These are phyloP conservation scores for Neofusicoccum laricinum DNA, from an alignment of 2,329 filamentous ascomycete species.

Conservation along the genomic window DNA sequence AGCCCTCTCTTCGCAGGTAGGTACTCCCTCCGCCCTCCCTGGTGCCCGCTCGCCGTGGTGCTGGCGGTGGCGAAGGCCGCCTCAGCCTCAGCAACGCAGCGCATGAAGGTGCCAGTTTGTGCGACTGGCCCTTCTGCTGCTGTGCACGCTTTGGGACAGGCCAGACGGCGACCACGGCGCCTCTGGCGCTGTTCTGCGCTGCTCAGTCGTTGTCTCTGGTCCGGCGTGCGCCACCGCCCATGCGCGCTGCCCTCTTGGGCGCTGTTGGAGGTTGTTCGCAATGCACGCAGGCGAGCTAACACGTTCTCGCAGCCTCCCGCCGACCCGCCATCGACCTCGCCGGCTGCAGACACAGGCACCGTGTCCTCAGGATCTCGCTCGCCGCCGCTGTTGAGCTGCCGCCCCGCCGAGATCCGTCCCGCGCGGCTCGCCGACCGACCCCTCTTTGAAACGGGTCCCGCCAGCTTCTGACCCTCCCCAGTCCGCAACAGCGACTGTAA, in stretches of 20 bases:
- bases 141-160: slow-evolving; percentile 20
- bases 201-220: slow-evolving; percentile 20
- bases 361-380: background rate
- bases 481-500: slow-evolving; percentile 2
- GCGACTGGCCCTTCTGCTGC: slow-evolving; percentile 6
- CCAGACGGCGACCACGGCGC: slow-evolving; percentile 20
- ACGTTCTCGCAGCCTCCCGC: background rate
- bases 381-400: background rate
- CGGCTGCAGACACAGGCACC: background rate
- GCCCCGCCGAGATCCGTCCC: slow-evolving; percentile 2
- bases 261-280: slow-evolving; percentile 7
- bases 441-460: background rate
- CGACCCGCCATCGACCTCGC: background rate
- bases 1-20: background rate
- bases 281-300: slow-evolving; percentile 8
- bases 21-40: slow-evolving; percentile 11
- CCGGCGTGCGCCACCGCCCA: slow-evolving; percentile 33
- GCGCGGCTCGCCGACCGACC: background rate
- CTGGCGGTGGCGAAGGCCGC: background rate
- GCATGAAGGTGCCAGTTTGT: slow-evolving; percentile 14
- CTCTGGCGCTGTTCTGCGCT: slow-evolving; percentile 2
- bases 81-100: slow-evolving; percentile 15
- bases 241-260: background rate
- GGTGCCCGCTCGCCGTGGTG: slow-evolving; percentile 9
- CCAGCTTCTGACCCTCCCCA: background rate